phyloP scores from a whole-genome alignment of 192 early-diverging fungal species.

The Oehlia diaphana region DNA sequence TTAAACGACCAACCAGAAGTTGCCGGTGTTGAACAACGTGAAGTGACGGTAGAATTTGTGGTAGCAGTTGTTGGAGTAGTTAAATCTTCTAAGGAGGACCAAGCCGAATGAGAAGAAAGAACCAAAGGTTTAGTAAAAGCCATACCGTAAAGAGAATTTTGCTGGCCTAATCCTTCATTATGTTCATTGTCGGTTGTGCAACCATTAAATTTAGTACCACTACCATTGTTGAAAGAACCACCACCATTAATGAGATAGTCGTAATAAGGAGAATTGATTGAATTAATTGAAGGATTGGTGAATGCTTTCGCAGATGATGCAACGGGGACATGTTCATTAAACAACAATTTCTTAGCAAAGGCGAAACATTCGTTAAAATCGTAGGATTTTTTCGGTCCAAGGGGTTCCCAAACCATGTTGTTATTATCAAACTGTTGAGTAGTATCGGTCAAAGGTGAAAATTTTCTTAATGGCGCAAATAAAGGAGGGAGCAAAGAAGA shows the following conservation, averaged over 20 bases:
- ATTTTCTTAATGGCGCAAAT: neutral
- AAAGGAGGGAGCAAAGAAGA: neutral
- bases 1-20: neutral
- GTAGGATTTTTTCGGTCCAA: neutral
- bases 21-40: constrained; percentile 11
- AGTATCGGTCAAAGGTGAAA: neutral
- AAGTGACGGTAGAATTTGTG: constrained; percentile 15
- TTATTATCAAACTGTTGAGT: neutral
- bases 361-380: neutral
- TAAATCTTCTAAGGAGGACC: constrained; percentile 19
- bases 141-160: neutral
- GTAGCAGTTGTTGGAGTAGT: constrained; percentile 8
- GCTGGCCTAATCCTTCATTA: neutral
- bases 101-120: neutral
- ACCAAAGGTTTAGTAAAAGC: neutral
- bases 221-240: neutral
- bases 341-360: neutral
- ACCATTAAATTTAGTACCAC: neutral
- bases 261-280: constrained; percentile 15
- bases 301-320: neutral
- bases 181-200: neutral
- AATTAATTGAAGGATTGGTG: neutral
- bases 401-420: constrained; percentile 9
- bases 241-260: constrained; percentile 20
- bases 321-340: neutral